Conservation (phyloP, 164 flowering plant genomes). For the Paratinospora sagittata region DNA sequence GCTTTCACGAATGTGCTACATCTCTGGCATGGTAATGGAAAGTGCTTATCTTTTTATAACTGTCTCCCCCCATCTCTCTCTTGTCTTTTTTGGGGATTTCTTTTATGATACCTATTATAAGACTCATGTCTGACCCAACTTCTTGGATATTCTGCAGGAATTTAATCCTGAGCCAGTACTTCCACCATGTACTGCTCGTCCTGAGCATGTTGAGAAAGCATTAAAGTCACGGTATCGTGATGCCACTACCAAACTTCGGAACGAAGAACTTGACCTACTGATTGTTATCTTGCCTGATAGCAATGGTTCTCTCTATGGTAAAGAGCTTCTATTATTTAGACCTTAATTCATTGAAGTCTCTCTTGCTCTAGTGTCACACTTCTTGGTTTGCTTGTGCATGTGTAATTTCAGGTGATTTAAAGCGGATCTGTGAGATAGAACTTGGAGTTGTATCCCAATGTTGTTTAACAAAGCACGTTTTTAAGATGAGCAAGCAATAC, state of each 20-base stretch:
- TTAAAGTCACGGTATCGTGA: conserved; percentile 31
- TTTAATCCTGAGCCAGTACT: conserved; percentile 43
- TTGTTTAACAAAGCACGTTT: background rate
- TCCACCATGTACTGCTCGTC: conserved; percentile 35
- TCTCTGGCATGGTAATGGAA: background rate
- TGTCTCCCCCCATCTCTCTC: too few species aligned
- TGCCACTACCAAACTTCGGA: conserved; percentile 25
- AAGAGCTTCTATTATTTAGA: too few species aligned
- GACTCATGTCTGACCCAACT: too few species aligned
- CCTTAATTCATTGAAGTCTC: too few species aligned
- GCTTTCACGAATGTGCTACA: background rate
- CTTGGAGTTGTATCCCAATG: conserved; percentile 5
- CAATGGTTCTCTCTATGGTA: conserved; percentile 11
- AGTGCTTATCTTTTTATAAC: background rate
- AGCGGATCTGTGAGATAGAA: conserved; percentile 4
- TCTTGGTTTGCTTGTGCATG: background rate
- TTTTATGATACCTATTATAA: background rate
- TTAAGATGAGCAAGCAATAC: background rate
- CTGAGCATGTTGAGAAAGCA: conserved; percentile 50
- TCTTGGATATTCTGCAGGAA: too few species aligned
- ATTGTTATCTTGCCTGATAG: conserved; percentile 9
- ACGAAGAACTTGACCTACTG: conserved; percentile 2
- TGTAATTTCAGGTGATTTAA: conserved; percentile 3
- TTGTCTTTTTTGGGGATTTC: background rate
- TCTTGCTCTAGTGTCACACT: background rate